Evolutionary conservation across 2,329 filamentous ascomycete genomes (phyloP).

Genomic region (Venturia pyrina): DNA sequence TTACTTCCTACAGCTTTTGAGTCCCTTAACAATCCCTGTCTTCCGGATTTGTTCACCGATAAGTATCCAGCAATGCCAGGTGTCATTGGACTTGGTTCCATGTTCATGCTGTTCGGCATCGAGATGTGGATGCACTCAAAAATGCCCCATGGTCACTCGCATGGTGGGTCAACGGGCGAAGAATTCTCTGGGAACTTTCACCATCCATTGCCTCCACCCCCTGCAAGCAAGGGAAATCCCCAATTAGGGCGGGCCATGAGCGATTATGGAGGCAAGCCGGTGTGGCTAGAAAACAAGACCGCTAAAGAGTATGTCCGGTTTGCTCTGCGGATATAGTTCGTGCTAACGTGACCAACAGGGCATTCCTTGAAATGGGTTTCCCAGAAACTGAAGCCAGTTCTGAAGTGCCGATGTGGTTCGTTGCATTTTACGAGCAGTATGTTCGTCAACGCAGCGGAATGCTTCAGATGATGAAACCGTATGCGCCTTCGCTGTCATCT

Average conservation of each 20-base stretch:
- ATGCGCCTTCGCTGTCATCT: neutral
- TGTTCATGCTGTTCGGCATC: slow-evolving; percentile 52
- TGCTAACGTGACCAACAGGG: neutral
- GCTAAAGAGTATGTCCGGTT: neutral
- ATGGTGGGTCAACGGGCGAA: slow-evolving; percentile 45
- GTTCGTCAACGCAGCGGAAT: slow-evolving; percentile 51
- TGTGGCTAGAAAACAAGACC: neutral
- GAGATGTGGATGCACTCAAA: slow-evolving; percentile 53
- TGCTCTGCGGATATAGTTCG: neutral
- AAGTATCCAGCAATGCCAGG: slow-evolving; percentile 53
- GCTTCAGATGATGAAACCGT: slow-evolving; percentile 41
- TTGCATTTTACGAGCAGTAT: slow-evolving; percentile 54
- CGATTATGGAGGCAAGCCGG: neutral
- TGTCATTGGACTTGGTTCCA: slow-evolving; percentile 54
- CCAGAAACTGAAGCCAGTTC: slow-evolving; percentile 22
- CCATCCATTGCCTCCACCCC: neutral
- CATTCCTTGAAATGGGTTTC: neutral
- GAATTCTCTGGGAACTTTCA: slow-evolving; percentile 7
- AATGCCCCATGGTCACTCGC: slow-evolving; percentile 25
- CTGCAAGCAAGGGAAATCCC: neutral
- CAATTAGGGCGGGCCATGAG: neutral
- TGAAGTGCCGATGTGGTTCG: slow-evolving; percentile 51
- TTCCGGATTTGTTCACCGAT: slow-evolving; percentile 49
- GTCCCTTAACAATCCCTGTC: slow-evolving; percentile 36
- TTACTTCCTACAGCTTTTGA: slow-evolving; percentile 51